Percentiles rank a stretch among this genome's conserved stretches.
Evolutionary conservation across 2,329 filamentous ascomycete species (phyloP).

Genomic region (Calonectria crousiana): DNA sequence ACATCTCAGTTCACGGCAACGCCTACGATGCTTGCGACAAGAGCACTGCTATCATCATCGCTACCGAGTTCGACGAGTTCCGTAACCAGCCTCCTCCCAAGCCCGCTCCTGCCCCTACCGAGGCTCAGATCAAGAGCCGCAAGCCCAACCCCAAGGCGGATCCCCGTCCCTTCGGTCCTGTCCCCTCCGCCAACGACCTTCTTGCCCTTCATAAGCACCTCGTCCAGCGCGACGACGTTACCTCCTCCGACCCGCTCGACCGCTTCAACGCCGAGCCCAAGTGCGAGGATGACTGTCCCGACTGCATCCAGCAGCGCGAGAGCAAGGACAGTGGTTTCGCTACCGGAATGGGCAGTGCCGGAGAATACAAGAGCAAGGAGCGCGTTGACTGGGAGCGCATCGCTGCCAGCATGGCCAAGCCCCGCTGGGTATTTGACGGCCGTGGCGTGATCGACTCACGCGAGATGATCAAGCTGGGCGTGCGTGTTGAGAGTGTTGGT

Average conservation of each 20-base stretch:
- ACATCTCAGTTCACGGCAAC: slow-evolving; percentile 61
- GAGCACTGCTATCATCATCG: slow-evolving; percentile 65
- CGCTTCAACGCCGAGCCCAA: slow-evolving; percentile 59
- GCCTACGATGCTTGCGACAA: slow-evolving; percentile 63
- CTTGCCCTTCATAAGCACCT: slow-evolving; percentile 62
- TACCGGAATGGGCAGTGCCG: slow-evolving; percentile 57
- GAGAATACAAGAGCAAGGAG: slow-evolving; percentile 61
- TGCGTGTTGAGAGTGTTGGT: slow-evolving; percentile 66
- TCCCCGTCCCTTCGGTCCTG: slow-evolving; percentile 58
- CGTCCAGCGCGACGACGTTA: slow-evolving; percentile 47
- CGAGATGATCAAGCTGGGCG: slow-evolving; percentile 62
- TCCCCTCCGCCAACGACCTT: slow-evolving; percentile 59
- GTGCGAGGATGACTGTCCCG: slow-evolving; percentile 61
- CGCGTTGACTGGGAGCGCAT: slow-evolving; percentile 65
- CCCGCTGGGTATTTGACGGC: slow-evolving; percentile 70
- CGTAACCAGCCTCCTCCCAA: slow-evolving; percentile 54
- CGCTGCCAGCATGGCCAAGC: slow-evolving; percentile 62
- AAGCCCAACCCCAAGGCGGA: slow-evolving; percentile 57
- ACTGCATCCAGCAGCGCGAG: slow-evolving; percentile 59
- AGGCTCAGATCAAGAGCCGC: slow-evolving; percentile 47
- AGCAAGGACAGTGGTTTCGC: slow-evolving; percentile 53
- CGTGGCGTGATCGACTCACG: slow-evolving; percentile 64
- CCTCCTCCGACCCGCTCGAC: slow-evolving; percentile 58
- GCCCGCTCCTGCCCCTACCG: slow-evolving; percentile 43
- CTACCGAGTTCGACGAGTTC: slow-evolving; percentile 70